These are phyloP conservation scores for Didymella sp. DNA, from an alignment of 2,329 filamentous ascomycete species.

Conservation along the genomic window DNA sequence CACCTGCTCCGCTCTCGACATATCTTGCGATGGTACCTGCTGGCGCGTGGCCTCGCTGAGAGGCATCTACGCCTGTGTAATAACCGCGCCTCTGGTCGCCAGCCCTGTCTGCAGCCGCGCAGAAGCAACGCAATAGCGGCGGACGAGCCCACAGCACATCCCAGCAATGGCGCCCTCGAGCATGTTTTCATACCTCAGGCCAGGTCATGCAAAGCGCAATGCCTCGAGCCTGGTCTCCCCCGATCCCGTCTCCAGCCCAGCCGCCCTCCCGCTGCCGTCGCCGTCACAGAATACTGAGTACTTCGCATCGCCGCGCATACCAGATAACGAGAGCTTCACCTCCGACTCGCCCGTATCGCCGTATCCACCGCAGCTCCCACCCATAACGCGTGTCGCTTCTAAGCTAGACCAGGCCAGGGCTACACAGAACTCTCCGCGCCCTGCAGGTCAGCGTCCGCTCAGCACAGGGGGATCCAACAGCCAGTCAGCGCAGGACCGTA, in stretches of 20 bases:
- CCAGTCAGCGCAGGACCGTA: constrained; percentile 22
- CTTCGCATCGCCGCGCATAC: constrained; percentile 41
- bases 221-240: constrained; percentile 45
- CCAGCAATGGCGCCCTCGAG: constrained; percentile 48
- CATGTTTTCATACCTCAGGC: constrained; percentile 51
- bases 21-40: constrained; percentile 34
- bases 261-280: constrained; percentile 36
- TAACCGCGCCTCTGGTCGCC: constrained; percentile 9
- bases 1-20: constrained; percentile 6
- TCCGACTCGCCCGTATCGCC: constrained; percentile 49
- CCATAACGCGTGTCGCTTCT: constrained; percentile 50
- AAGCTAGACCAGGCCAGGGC: constrained; percentile 36
- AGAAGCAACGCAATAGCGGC: constrained; percentile 27
- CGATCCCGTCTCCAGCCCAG: constrained; percentile 38
- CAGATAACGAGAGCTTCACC: constrained; percentile 39
- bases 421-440: constrained; percentile 17
- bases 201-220: constrained; percentile 50
- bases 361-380: constrained; percentile 49
- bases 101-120: constrained; percentile 12
- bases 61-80: constrained; percentile 30
- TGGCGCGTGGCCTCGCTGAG: constrained; percentile 45
- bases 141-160: constrained; percentile 22
- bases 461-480: constrained; percentile 14
- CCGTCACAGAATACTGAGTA: constrained; percentile 41
- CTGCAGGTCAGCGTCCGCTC: constrained; percentile 20